Evolutionary conservation across 176 grass and related monocot genomes (phyloP), one percentile per base, ranked within the genome.

Genomic region (Microstegium vimineum): DNA sequence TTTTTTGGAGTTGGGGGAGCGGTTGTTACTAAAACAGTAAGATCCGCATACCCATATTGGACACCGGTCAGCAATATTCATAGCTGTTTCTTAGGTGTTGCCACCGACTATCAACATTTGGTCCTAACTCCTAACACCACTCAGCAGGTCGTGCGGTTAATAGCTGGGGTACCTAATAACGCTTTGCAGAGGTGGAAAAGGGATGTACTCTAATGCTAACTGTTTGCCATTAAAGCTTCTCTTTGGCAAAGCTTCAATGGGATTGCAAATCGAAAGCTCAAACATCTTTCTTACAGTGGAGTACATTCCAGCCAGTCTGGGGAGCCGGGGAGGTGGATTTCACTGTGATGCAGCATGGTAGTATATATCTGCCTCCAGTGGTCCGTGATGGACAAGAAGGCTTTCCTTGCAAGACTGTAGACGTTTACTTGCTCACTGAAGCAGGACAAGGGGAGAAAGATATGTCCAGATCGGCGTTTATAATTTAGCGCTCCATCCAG

Each of bases 101-200:
- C 33, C 49, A 62, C 81, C 71, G 10, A 57, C 1, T 2, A 7
- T 54, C 51, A 68, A 75, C 70, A 67, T 56, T 67, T 75, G 70
- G 70, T 81, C 77, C 69, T 81, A 86, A 80, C 69, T 74, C 69
- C 77, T 86, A 81, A 75, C 85, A 60, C 35, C 69, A 75, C 43
- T 81, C 25, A 46, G 60, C 20, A 35, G 20, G 25, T 57, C 28
- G 15, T 66, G 68, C 46, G 0, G 42, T 51, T 66, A 73, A 65
- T 72, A 54, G 20, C 14, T 6, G 45, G 43, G 70, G 59, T 36
- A 75, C 70, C 77, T 75, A 67, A 60, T 77, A 74, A 67, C 70
- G 35, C 70, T 80, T 67, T 45, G 60, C 68, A 42, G 52, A 68
- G 60, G 13, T 81, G 62, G 62, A 68, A 46, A 81, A 52, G 35